Evolutionary conservation across 2,329 filamentous ascomycete species (phyloP), one percentile per base, ranked within the genome.

Genomic region (Ophiostoma piceae): DNA sequence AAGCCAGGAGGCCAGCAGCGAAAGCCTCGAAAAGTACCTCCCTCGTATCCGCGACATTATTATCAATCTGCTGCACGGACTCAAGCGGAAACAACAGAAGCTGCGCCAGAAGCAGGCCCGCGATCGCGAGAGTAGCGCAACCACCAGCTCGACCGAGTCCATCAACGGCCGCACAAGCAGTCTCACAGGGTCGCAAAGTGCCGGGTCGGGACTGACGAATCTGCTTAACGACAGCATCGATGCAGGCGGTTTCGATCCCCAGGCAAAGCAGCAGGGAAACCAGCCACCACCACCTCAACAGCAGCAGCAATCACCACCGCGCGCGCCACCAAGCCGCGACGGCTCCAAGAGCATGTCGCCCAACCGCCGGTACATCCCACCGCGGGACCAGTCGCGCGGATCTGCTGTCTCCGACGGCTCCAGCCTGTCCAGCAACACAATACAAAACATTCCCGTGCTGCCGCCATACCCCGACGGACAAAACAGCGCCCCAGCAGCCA

Each of bases 1-100:
- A 47, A 98, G 94, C 79, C 95, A 99, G 77, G 94, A 98, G 80
- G 95, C 95, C 5, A 97, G 92, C 75, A 89, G 94, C 67, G 90
- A 96, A 77, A 97, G 94, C 79, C 84, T 99, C 72, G 95, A 99
- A 78, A 91, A 91, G 78, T 99, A 96, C 78, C 83, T 99, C 41
- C 95, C 95, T 0, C 88, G 91, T 71, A 99, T 99, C 78, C 89
- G 95, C 75, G 95, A 99, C 79, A 99, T 99, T 76, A 99, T 99
- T 77, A 98, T 99, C 79, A 97, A 96, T 77, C 84, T 99, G 39
- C 85, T 99, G 9, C 95, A 99, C 78, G 95, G 95, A 2, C 81
- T 99, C 73, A 99, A 99, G 82, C 90, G 94, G 79, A 99, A 99
- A 79, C 95, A 99, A 78, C 94, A 96, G 77, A 92, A 93, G 75